Evolutionary conservation across 352 stramenopile species (phyloP).

Genomic region (Phytophthora idaei): DNA sequence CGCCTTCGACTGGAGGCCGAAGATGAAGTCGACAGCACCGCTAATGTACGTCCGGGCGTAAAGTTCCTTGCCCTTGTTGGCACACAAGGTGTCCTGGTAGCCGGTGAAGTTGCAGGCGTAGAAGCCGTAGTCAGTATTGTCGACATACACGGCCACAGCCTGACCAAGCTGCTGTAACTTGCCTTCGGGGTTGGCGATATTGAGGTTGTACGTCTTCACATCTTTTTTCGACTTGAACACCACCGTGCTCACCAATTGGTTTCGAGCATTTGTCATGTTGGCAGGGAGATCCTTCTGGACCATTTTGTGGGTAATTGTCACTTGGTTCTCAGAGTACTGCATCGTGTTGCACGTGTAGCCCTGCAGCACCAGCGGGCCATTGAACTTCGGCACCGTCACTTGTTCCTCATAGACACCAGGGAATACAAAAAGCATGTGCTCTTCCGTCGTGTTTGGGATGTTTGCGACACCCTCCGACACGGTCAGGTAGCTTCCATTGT

Average conservation of each 20-base stretch:
- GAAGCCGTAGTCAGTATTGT: constrained; percentile 14
- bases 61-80: not conserved
- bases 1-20: not conserved
- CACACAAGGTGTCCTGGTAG: not conserved
- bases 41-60: constrained; percentile 9
- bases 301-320: constrained; percentile 5
- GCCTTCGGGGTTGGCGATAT: not conserved
- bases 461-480: constrained; percentile 10
- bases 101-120: constrained; percentile 9
- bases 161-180: too few species aligned
- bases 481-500: constrained; percentile 13
- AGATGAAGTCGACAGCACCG: constrained; percentile 9
- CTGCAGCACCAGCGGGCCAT: constrained; percentile 4
- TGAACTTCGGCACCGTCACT: not conserved
- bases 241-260: not conserved
- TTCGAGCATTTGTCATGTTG: not conserved
- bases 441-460: constrained; percentile 12
- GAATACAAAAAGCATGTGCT: constrained; percentile 12
- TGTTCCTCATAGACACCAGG: constrained; percentile 5
- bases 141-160: constrained; percentile 5
- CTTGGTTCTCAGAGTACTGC: not conserved
- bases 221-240: not conserved
- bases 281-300: not conserved
- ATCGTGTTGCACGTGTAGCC: not conserved
- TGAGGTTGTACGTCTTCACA: constrained; percentile 25